These are phyloP conservation scores for Macrocystidia cucumis DNA, from an alignment of 1,284 basidiomycete genomes.

Conservation along the genomic window DNA sequence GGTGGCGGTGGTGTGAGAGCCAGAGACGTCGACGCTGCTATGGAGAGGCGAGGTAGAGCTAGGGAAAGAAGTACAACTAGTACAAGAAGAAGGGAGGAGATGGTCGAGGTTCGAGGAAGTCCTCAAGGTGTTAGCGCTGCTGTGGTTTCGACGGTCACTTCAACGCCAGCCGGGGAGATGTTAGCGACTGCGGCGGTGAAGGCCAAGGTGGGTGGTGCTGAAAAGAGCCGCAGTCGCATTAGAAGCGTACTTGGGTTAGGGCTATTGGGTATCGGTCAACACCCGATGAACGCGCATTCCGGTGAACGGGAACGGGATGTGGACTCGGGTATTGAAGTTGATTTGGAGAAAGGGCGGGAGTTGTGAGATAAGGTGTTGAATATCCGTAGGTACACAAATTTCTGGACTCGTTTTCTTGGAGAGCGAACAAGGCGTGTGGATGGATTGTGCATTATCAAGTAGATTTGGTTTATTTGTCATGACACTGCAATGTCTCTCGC, in stretches of 20 bases:
- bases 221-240: not conserved
- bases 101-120: not conserved
- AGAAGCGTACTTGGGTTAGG: not conserved
- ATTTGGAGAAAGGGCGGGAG: too few relatives aligned
- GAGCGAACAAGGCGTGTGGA: too few relatives aligned
- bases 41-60: conserved; percentile 19
- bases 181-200: too few relatives aligned
- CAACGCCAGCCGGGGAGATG: too few relatives aligned
- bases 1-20: conserved; percentile 3
- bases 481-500: too few relatives aligned
- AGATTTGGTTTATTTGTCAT: too few relatives aligned
- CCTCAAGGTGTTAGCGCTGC: too few relatives aligned
- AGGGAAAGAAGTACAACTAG: conserved; percentile 15
- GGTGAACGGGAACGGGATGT: not conserved
- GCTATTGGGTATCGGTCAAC: not conserved
- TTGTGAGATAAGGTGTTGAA: too few relatives aligned
- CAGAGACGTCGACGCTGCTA: conserved; percentile 11
- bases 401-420: too few relatives aligned
- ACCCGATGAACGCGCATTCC: not conserved
- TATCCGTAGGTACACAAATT: too few relatives aligned
- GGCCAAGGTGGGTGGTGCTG: not conserved
- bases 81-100: conserved; percentile 13
- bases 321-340: not conserved
- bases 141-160: too few relatives aligned
- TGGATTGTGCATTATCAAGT: too few relatives aligned